These are phyloP conservation scores for Penicillium arizonense DNA, from an alignment of 495 filamentous ascomycete genomes.

Conservation along the genomic window DNA sequence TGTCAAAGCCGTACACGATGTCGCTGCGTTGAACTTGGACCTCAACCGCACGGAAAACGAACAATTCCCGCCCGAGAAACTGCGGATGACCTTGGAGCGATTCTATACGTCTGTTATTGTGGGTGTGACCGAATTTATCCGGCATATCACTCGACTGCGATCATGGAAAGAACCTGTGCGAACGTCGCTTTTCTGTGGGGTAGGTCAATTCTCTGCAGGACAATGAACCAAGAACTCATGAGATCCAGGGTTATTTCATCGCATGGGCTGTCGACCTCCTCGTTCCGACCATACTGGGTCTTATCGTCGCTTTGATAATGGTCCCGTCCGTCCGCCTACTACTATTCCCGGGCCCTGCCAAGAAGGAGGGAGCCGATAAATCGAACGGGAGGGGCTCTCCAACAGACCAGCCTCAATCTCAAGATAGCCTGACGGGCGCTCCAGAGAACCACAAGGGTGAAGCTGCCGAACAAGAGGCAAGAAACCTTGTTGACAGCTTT, in stretches of 20 bases:
- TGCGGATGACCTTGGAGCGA: slow-evolving; percentile 76
- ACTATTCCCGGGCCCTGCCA: slow-evolving; percentile 71
- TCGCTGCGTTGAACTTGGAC: slow-evolving; percentile 63
- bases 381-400: slow-evolving; percentile 63
- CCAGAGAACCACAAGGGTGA: slow-evolving; percentile 85
- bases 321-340: slow-evolving; percentile 61
- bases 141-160: slow-evolving; percentile 73
- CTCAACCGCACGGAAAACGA: slow-evolving; percentile 79
- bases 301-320: slow-evolving; percentile 63
- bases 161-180: slow-evolving; percentile 75
- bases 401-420: slow-evolving; percentile 68
- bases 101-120: slow-evolving; percentile 82
- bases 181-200: slow-evolving; percentile 64
- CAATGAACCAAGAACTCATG: no score
- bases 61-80: slow-evolving; percentile 82
- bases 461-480: slow-evolving; percentile 82
- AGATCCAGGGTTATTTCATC: slow-evolving; percentile 56
- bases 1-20: slow-evolving; percentile 64
- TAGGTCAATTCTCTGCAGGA: slow-evolving; percentile 23
- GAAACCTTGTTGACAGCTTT: slow-evolving; percentile 75
- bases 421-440: slow-evolving; percentile 77
- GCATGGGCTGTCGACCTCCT: slow-evolving; percentile 79
- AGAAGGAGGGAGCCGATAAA: slow-evolving; percentile 62
- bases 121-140: slow-evolving; percentile 60
- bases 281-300: slow-evolving; percentile 54